Conservation (phyloP, 2,329 filamentous ascomycete genomes). For the Trichoderma lentiforme region DNA sequence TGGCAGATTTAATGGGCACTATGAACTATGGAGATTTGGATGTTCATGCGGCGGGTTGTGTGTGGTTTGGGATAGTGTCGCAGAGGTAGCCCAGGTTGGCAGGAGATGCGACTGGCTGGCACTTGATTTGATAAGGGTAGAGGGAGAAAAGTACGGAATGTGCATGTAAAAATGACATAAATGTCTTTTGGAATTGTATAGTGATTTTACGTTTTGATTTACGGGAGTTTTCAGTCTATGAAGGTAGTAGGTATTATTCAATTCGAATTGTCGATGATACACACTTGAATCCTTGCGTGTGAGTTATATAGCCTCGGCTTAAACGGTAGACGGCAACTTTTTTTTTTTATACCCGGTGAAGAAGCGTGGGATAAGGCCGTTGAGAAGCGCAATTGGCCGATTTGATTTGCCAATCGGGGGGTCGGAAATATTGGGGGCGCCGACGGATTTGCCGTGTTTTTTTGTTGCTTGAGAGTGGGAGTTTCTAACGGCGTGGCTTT, state of each 20-base stretch:
- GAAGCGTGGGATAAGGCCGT: neutral
- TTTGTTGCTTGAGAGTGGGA: neutral
- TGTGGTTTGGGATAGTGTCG: neutral
- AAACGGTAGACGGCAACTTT: neutral
- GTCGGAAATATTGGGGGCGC: neutral
- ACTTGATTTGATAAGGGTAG: neutral
- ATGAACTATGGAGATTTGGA: neutral
- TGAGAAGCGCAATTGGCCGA: slow-evolving; percentile 3
- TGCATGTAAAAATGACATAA: neutral
- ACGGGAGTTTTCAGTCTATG: neutral
- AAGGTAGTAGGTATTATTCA: neutral
- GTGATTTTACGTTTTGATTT: neutral
- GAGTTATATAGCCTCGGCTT: neutral
- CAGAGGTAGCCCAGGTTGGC: slow-evolving; percentile 16
- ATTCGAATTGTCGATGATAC: neutral
- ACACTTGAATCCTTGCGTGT: neutral
- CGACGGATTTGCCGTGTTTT: neutral
- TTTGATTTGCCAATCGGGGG: neutral
- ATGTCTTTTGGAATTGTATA: neutral
- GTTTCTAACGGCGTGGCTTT: neutral
- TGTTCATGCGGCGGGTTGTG: neutral
- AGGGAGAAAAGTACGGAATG: neutral
- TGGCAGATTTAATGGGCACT: neutral
- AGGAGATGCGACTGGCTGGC: slow-evolving; percentile 12
- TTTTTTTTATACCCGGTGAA: neutral